Base-by-base conservation (phyloP, 2,329 filamentous ascomycete genomes). In the Fusarium papillatum region DNA sequence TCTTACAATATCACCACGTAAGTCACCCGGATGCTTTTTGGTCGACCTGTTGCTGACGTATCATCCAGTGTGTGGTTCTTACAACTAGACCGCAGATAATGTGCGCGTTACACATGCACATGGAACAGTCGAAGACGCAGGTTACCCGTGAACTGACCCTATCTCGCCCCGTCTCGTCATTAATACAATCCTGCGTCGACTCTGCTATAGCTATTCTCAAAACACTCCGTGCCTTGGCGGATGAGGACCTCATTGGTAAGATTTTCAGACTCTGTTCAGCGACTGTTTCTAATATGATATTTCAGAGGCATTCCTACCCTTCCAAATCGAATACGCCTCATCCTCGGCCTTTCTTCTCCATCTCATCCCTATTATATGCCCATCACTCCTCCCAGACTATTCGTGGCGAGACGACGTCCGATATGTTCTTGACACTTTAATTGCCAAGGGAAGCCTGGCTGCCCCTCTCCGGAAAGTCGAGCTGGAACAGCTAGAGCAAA, bases 271-370 rank as follows among this genome's bases (percentile, higher is more conserved):
- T 5, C 1, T 2, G 9, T 1, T 4, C 2, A 3, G 11, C 1
- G 8, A 17, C 1, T 0, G 2, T 22, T 11, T 26, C 41, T 70
- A n/a, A 73, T 19, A 2, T 3, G 0, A 1, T 16, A 1, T 1
- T 8, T 3, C 3, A 79, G 78, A 80, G 48, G 82, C 84, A 2
- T 86, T 86, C 14, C 29, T 86, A 2, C 84, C 84, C 0, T 86
- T 86, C 16, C 84, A 86, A 53, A 80, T 86, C 14, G 84, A 86
- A 68, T 84, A 85, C 43, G 84, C 85, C 8, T 86, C 83, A 10
- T 85, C 84, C 0, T 86, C 84, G 2, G 83, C 84, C 0, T 85
- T 86, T 41, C 79, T 86, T 2, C 80, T 86, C 4, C 81, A 84
- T 19, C 76, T 86, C 0, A 81, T 86, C 7, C 78, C 76, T 2